These are phyloP conservation scores for Clarireedia paspali DNA, from an alignment of 2,329 filamentous ascomycete genomes.

Conservation along the genomic window DNA sequence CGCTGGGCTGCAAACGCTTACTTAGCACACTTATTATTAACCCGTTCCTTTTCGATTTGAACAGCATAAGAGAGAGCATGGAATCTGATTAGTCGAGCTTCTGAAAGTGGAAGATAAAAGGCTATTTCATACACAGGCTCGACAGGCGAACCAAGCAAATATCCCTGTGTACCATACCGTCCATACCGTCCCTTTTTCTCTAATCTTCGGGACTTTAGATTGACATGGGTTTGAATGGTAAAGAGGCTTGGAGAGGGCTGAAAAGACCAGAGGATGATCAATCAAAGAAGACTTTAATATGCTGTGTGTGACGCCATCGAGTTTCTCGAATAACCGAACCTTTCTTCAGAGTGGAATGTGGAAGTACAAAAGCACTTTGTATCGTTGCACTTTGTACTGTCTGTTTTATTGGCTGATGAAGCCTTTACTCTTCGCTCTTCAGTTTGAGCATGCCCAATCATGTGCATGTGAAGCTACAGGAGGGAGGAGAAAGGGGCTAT, in stretches of 20 bases:
- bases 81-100: background rate
- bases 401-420: too few species aligned
- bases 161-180: background rate
- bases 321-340: background rate
- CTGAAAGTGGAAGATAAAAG: background rate
- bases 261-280: background rate
- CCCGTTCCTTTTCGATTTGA: background rate
- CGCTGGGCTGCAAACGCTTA: too few species aligned
- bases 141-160: background rate
- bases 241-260: background rate
- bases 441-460: too few species aligned
- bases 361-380: too few species aligned
- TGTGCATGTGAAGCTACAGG: too few species aligned
- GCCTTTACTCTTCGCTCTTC: too few species aligned
- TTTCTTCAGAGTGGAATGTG: too few species aligned
- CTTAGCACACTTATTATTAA: too few species aligned
- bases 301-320: slow-evolving; percentile 5
- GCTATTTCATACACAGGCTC: background rate
- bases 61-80: background rate
- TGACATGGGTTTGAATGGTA: background rate
- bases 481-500: too few species aligned
- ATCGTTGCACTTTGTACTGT: too few species aligned
- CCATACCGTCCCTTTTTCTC: background rate
- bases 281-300: background rate
- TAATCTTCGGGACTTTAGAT: background rate